Base-by-base conservation (phyloP, 305 asterid species). In the Rubia occidens region DNA sequence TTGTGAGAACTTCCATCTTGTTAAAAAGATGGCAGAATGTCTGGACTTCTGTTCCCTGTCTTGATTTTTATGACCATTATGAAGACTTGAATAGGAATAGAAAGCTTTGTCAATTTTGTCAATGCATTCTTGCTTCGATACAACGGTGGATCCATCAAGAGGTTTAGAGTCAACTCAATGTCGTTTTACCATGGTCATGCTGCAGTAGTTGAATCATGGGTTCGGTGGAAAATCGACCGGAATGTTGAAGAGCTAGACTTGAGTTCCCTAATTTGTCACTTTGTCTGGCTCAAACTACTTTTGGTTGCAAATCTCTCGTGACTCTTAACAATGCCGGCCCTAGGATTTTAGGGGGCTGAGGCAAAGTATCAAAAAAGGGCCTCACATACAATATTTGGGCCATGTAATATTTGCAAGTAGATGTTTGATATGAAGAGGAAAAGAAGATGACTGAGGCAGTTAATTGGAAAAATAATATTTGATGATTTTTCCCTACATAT, bases 191-290 rank as follows among this genome's bases (percentile, higher is more conserved):
- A 6, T 26, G 9, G 0, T n/a, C 26, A 8, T 18, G 24, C 26
- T 53, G 32, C 21, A 17, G 60, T 55, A 24, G 24, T 24, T 18
- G 60, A 55, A 17, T 18, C 20, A 55, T 55, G 60, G 60, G n/a
- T 55, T 55, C 8, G 60, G 60, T 17, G 24, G 24, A 26, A 26
- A 55, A 17, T 55, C 1, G 11, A 7, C 1, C 60, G 60, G 26
- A 55, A 55, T n/a, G 60, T 55, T 60, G 18, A 60, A 60, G 64
- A 60, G 17, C 40, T 60, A 2, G 43, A 60, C 64, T 60, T 29
- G 8, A 29, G 15, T 11, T 60, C 18, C 0, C 6, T 29, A 9
- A 8, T 10, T 0, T 13, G 3, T 8, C 63, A 11, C 13, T 26
- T 26, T n/a, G 11, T 4, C 37, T 60, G 64, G 42, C 64, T 26